Percentiles rank a stretch among this genome's conserved stretches.
Conservation (phyloP, 2,329 filamentous ascomycete genomes). For the Oidium heveae region DNA sequence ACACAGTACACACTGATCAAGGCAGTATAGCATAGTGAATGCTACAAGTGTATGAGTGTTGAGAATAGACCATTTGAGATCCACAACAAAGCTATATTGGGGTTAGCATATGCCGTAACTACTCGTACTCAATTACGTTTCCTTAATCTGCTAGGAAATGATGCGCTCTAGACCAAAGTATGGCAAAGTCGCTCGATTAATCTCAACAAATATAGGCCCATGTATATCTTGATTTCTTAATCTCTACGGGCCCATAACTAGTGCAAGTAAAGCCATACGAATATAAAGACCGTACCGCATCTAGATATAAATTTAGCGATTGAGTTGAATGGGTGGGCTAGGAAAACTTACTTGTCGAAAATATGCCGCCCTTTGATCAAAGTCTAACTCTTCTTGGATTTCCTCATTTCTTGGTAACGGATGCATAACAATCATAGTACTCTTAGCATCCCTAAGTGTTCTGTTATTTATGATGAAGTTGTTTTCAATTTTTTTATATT, state of each 20-base stretch:
- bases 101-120: too few species aligned
- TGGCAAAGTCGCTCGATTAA: too few species aligned
- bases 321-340: slow-evolving; percentile 1
- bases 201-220: too few species aligned
- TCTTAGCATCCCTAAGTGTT: slow-evolving; percentile 75
- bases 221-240: too few species aligned
- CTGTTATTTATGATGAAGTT: slow-evolving; percentile 75
- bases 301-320: slow-evolving; percentile 19
- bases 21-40: too few species aligned
- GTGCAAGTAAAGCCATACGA: slow-evolving; percentile 85
- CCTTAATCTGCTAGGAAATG: too few species aligned
- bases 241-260: slow-evolving; percentile 43
- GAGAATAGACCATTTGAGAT: too few species aligned
- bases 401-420: slow-evolving; percentile 83
- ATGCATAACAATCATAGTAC: slow-evolving; percentile 83
- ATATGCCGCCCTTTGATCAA: slow-evolving; percentile 88
- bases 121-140: too few species aligned
- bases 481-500: slow-evolving; percentile 75
- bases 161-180: too few species aligned
- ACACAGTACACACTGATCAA: too few species aligned
- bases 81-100: too few species aligned
- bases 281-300: slow-evolving; percentile 97
- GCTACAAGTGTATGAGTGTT: too few species aligned
- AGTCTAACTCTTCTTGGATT: slow-evolving; percentile 87
- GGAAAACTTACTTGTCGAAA: slow-evolving; percentile 74